These are phyloP conservation scores for Leucoagaricus sp. DNA, from an alignment of 1,284 basidiomycete species.

Conservation along the genomic window DNA sequence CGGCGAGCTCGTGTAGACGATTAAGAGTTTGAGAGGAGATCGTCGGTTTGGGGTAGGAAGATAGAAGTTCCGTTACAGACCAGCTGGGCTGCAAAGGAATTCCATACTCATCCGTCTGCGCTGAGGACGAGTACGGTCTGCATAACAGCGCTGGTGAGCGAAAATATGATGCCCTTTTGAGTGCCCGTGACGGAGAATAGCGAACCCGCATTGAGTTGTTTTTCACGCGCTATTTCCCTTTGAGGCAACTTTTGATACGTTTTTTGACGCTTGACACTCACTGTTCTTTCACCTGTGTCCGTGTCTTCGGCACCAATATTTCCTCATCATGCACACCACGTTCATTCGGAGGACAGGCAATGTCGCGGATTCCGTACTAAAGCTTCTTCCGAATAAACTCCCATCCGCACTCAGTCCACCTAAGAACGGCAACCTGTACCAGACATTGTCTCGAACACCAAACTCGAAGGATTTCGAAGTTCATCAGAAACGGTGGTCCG, in stretches of 20 bases:
- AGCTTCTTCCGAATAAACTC: slow-evolving; percentile 48
- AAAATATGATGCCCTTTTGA: not conserved
- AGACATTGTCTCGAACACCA: slow-evolving; percentile 70
- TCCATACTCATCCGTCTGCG: slow-evolving; percentile 52
- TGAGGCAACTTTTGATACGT: not conserved
- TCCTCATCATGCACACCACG: slow-evolving; percentile 34
- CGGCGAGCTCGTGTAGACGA: slow-evolving; percentile 68
- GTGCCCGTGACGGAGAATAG: not conserved
- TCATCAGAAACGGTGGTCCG: slow-evolving; percentile 71
- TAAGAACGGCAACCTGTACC: slow-evolving; percentile 59
- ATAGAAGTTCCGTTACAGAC: slow-evolving; percentile 73
- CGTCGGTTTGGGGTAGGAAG: slow-evolving; percentile 70
- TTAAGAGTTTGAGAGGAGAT: slow-evolving; percentile 56
- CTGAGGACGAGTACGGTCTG: slow-evolving; percentile 24
- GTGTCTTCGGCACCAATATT: too few species aligned
- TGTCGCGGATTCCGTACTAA: slow-evolving; percentile 47
- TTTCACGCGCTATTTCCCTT: slow-evolving; percentile 11
- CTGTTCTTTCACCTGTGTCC: not conserved
- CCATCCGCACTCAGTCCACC: slow-evolving; percentile 59
- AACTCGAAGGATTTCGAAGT: slow-evolving; percentile 64
- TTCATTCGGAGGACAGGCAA: slow-evolving; percentile 24
- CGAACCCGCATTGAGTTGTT: slow-evolving; percentile 4
- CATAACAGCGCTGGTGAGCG: not conserved
- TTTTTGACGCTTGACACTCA: not conserved
- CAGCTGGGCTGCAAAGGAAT: slow-evolving; percentile 69